Percentiles rank a stretch among this genome's conserved stretches.
Evolutionary conservation across 768 basidiomycete species (phyloP).

Genomic region (Lanmaoa rubissima): DNA sequence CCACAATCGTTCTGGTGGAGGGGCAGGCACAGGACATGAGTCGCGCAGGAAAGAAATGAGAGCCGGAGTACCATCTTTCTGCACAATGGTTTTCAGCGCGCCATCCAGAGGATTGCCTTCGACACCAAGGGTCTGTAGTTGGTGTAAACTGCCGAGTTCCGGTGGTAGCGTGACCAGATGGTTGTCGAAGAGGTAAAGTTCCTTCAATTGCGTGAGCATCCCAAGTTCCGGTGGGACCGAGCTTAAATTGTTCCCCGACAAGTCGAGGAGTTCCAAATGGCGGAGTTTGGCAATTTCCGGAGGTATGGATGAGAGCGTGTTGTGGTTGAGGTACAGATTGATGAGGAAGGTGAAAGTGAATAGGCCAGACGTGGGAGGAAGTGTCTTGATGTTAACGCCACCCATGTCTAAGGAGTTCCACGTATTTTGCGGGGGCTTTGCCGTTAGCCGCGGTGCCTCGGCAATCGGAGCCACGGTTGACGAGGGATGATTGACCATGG

Average conservation of each 20-base stretch:
- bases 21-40: conserved; percentile 75
- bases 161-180: conserved; percentile 79
- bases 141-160: conserved; percentile 88
- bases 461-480: conserved; percentile 73
- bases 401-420: conserved; percentile 97
- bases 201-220: conserved; percentile 84
- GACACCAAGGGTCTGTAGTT: conserved; percentile 88
- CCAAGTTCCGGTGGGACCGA: conserved; percentile 85
- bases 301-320: conserved; percentile 74
- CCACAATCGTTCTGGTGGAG: conserved; percentile 83
- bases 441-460: conserved; percentile 62
- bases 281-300: conserved; percentile 80
- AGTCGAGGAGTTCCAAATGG: conserved; percentile 86
- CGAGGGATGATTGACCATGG: conserved; percentile 60
- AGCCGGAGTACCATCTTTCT: conserved; percentile 92
- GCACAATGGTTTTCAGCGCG: conserved; percentile 72
- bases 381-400: conserved; percentile 88
- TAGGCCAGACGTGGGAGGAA: conserved; percentile 72
- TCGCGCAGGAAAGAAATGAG: conserved; percentile 92
- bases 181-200: conserved; percentile 96
- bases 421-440: conserved; percentile 67
- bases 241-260: conserved; percentile 82
- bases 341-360: conserved; percentile 92
- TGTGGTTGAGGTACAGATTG: conserved; percentile 96
- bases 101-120: conserved; percentile 96